A percentile compares a stretch with the other conserved stretches of the same genome.
These are phyloP conservation scores for Exobasidium cylindrosporum DNA, from an alignment of 1,284 basidiomycete genomes.

Conservation along the genomic window DNA sequence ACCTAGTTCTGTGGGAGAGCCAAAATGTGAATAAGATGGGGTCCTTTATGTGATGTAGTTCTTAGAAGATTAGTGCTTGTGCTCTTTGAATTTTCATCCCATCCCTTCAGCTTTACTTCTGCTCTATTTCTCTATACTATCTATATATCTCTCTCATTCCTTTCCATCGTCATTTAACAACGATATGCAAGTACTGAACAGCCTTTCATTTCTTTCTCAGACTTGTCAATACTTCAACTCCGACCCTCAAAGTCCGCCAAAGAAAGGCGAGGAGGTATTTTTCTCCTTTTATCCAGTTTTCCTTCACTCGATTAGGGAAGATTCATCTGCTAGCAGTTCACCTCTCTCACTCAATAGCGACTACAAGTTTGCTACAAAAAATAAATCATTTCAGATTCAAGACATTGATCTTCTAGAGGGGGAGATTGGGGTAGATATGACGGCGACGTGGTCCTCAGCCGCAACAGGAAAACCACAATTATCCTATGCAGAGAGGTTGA, in stretches of 20 bases:
- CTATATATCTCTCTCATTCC: too few species aligned
- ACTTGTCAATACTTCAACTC: background rate
- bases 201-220: background rate
- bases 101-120: too few species aligned
- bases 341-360: background rate
- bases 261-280: background rate
- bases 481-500: constrained; percentile 36
- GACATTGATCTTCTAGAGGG: background rate
- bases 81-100: too few species aligned
- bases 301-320: background rate
- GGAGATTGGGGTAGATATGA: background rate
- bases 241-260: background rate
- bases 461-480: constrained; percentile 36
- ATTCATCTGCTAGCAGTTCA: too few species aligned
- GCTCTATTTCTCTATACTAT: too few species aligned
- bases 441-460: constrained; percentile 20
- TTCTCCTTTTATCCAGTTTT: background rate
- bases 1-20: too few species aligned
- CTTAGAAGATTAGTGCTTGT: too few species aligned
- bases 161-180: too few species aligned
- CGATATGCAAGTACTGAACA: background rate
- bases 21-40: too few species aligned
- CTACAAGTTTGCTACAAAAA: too few species aligned
- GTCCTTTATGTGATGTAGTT: too few species aligned
- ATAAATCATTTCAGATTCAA: too few species aligned